Conservation (phyloP, 768 basidiomycete species). For the Fistulinella prunicolor region DNA sequence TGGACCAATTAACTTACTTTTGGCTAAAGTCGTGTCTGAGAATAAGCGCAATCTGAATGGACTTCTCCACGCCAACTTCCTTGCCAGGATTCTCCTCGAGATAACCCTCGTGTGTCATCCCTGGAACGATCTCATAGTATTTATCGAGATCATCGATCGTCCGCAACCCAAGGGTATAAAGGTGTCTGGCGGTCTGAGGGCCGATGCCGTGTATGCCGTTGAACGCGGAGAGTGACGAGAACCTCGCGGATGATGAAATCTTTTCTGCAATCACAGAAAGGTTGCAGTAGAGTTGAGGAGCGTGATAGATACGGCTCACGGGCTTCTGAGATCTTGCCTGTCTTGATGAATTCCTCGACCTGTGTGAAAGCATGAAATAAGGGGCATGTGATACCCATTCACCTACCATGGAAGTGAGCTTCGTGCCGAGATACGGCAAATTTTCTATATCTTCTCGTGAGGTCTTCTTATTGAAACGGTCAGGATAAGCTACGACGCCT, state of each 20-base stretch:
- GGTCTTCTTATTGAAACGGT: conserved; percentile 36
- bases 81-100: conserved; percentile 14
- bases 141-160: conserved; percentile 66
- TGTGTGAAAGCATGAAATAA: conserved; percentile 22
- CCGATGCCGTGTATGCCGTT: conserved; percentile 72
- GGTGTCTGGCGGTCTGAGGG: conserved; percentile 58
- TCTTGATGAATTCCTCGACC: conserved; percentile 61
- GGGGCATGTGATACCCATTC: not conserved
- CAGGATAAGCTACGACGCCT: conserved; percentile 45
- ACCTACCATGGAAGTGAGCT: conserved; percentile 47
- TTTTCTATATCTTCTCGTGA: conserved; percentile 39
- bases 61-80: conserved; percentile 33
- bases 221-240: conserved; percentile 55
- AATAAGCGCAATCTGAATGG: conserved; percentile 57
- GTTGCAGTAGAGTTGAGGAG: not conserved
- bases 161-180: conserved; percentile 65
- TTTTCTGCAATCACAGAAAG: conserved; percentile 37
- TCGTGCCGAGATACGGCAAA: conserved; percentile 50
- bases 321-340: conserved; percentile 58
- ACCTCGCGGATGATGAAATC: conserved; percentile 49
- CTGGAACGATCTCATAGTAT: conserved; percentile 47
- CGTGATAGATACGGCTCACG: conserved; percentile 31
- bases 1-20: conserved; percentile 32
- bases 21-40: conserved; percentile 55
- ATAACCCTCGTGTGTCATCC: conserved; percentile 35